Evolutionary conservation across 2,329 filamentous ascomycete genomes (phyloP), one percentile per base, ranked within the genome.

Genomic region (Aspergillus ibericus): DNA sequence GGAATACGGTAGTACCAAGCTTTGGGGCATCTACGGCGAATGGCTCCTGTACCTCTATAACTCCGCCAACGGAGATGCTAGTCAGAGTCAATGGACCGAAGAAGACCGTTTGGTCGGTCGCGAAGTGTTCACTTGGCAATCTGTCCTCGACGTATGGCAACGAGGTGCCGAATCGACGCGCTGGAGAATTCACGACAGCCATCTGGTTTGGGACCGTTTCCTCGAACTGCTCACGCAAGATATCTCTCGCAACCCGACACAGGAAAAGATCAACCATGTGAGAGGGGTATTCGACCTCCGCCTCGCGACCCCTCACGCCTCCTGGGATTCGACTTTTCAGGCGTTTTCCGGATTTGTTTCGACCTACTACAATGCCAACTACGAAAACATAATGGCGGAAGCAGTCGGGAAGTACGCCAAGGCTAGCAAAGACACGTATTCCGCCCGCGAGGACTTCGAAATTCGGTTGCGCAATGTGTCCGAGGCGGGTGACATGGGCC

Each of bases 11-110:
- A 88, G 85, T 60, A 81, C 82, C 10, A 83, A 81, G 58, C 72
- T 88, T 6, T 88, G 86, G 86, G 74, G 77, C n/a, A 78, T 83
- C 9, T 88, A 87, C 65, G 84, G 82, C 20, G 83, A 87, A 59
- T 88, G 84, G 79, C 78, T 87, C 60, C 75, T 82, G 35, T 78
- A 82, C 56, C 80, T 85, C 27, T 83, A 86, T 65, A 80, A 80
- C 27, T 80, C 82, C 53, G 81, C 74, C 73, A 51, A 80, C 77
- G 71, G 77, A 73, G 62, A 75, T 74, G 51, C 72, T 68, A 63
- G 65, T 35, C 67, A 72, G 54, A 65, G 71, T 56, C 68, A 72
- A 22, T 75, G 76, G 84, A 77, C 81, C 2, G 83, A 85, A 55
- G 82, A 87, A 59, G 85, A 88, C 64, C 81, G 78, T 54, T 68